These are phyloP conservation scores for Colletotrichum cuscutae DNA, from an alignment of 2,329 filamentous ascomycete genomes.

Conservation along the genomic window DNA sequence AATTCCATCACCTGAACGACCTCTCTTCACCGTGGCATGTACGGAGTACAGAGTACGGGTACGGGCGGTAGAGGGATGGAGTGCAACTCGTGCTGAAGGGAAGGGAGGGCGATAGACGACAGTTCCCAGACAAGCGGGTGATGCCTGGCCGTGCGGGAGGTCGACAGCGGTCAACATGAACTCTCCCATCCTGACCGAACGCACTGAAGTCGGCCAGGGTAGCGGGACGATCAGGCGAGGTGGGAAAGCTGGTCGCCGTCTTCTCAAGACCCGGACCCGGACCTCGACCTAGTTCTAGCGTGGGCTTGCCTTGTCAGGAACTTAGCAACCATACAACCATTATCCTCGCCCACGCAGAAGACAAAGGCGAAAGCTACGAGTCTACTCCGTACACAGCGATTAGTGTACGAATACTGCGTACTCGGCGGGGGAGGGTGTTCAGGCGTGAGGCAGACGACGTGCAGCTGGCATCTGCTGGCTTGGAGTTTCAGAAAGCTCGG, in stretches of 20 bases:
- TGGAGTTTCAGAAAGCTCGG: conserved; percentile 36
- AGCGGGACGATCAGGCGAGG: conserved; percentile 43
- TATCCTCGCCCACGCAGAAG: conserved; percentile 22
- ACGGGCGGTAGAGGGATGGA: conserved; percentile 32
- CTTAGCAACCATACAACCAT: conserved; percentile 9
- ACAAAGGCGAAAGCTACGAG: conserved; percentile 6
- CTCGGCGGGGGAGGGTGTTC: conserved; percentile 13
- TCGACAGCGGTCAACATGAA: conserved; percentile 30
- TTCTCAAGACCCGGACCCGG: conserved; percentile 13
- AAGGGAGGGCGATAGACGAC: conserved; percentile 16
- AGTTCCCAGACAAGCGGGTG: conserved; percentile 40
- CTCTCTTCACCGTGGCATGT: background rate
- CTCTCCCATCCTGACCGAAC: conserved; percentile 17
- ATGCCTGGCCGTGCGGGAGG: conserved; percentile 34
- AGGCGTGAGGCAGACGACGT: conserved; percentile 19
- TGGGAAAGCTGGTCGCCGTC: conserved; percentile 21
- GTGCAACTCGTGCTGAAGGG: conserved; percentile 34
- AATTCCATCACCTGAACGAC: conserved; percentile 1
- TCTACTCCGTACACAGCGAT: background rate
- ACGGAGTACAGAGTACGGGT: background rate
- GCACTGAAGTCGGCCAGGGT: conserved; percentile 31
- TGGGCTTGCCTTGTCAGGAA: conserved; percentile 27
- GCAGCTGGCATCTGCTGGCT: conserved; percentile 29
- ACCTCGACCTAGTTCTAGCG: conserved; percentile 26
- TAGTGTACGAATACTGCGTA: background rate